These are phyloP conservation scores for Clarireedia sp. DNA, from an alignment of 2,329 filamentous ascomycete genomes.

Conservation along the genomic window DNA sequence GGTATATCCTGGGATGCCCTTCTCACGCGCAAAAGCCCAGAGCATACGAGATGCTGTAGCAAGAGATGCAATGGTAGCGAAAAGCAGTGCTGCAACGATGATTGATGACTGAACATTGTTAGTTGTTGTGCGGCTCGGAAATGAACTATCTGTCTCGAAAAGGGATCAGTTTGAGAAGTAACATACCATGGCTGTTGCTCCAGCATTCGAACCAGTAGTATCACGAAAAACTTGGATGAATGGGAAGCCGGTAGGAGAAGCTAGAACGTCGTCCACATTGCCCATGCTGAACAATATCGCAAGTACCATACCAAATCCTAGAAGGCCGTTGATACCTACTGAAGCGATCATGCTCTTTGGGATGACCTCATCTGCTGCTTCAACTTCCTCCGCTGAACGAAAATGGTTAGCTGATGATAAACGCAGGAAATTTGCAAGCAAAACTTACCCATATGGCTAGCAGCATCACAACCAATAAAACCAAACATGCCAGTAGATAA, in stretches of 20 bases:
- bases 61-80: neutral
- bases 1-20: slow-evolving; percentile 1
- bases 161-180: too few species aligned
- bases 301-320: slow-evolving; percentile 11
- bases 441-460: neutral
- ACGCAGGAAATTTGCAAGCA: neutral
- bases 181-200: slow-evolving; percentile 2
- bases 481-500: slow-evolving; percentile 10
- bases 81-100: neutral
- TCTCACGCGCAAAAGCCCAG: slow-evolving; percentile 8
- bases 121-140: neutral
- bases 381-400: slow-evolving; percentile 9
- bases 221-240: slow-evolving; percentile 4
- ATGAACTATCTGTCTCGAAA: too few species aligned
- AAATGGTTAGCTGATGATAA: neutral
- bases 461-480: neutral
- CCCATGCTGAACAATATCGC: slow-evolving; percentile 8
- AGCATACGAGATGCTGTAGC: slow-evolving; percentile 7
- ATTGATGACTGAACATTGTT: slow-evolving; percentile 10
- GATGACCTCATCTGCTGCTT: slow-evolving; percentile 4
- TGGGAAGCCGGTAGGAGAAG: slow-evolving; percentile 1
- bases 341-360: slow-evolving; percentile 8
- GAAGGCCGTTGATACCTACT: slow-evolving; percentile 3
- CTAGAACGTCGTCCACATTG: neutral
- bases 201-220: neutral